phyloP scores from a whole-genome alignment of 2,329 filamentous ascomycete species.

The Aspergillus clavatus region DNA sequence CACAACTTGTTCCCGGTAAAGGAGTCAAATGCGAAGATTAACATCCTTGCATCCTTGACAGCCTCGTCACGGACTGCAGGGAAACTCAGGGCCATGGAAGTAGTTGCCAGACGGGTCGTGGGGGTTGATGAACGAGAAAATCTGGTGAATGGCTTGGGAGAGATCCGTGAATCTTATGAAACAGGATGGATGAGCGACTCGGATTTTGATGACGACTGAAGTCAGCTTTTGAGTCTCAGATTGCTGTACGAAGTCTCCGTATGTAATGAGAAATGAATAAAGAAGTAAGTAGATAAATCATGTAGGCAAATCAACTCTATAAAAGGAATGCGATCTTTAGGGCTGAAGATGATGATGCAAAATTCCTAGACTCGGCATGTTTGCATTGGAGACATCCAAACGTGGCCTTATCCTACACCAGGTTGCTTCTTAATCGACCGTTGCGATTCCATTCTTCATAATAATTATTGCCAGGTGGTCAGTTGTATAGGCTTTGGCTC shows the following conservation, averaged over 20 bases:
- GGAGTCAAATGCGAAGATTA: slow-evolving; percentile 43
- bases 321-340: neutral
- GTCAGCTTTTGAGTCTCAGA: no score
- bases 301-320: no score
- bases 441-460: slow-evolving; percentile 7
- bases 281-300: no score
- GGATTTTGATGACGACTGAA: slow-evolving; percentile 43
- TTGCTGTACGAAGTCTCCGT: no score
- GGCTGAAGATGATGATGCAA: slow-evolving; percentile 10
- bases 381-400: slow-evolving; percentile 15
- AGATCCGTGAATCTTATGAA: slow-evolving; percentile 81
- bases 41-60: slow-evolving; percentile 55
- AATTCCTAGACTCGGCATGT: slow-evolving; percentile 10
- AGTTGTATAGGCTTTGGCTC: slow-evolving; percentile 21
- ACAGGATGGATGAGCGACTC: slow-evolving; percentile 76
- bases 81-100: slow-evolving; percentile 62
- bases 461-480: slow-evolving; percentile 31
- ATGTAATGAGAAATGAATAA: no score
- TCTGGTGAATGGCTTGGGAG: slow-evolving; percentile 73
- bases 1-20: slow-evolving; percentile 58
- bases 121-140: slow-evolving; percentile 75
- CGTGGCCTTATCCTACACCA: slow-evolving; percentile 19
- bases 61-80: slow-evolving; percentile 70
- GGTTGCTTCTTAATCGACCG: slow-evolving; percentile 9
- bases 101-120: slow-evolving; percentile 58